Base-by-base conservation (phyloP, 768 basidiomycete genomes). In the Wakefieldia striispora region DNA sequence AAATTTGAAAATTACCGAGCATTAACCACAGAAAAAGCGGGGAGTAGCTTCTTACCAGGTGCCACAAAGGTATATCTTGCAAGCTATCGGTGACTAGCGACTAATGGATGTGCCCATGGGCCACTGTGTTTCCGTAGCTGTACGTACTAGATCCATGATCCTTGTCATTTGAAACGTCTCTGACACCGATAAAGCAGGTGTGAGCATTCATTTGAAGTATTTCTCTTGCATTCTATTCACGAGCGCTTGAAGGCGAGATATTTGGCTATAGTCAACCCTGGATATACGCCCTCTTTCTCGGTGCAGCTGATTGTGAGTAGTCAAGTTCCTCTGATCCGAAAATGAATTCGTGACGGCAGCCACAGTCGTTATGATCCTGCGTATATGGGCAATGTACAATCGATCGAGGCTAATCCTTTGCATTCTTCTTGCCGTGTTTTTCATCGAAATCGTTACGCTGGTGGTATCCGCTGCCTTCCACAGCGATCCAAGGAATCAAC, bases 151-250 rank as follows among this genome's bases (percentile, higher is more conserved):
- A 7, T 13, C 20, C 19, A 27, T 21, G 6, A 29, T 29, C 10
- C 6, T 29, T 9, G 10, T 9, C 6, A 29, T 29, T 29, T 29
- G 6, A 9, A 9, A 4, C 10, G 7, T 10, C 11, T 9, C 42
- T 50, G 20, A 36, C 13, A 20, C 37, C n/a, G n/a, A 20, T 43
- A 8, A 6, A 39, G 47, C 31, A 47, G 50, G 8, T 52, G 50
- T 52, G 24, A 43, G 50, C 9, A 10, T 10, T 20, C 0, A n/a
- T 14, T 34, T 2, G 17, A 20, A 24, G 10, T 9, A 29, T 19
- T 14, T n/a, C 35, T 5, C 16, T 13, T 7, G 23, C 6, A 23
- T 4, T 6, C 13, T n/a, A 36, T 17, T 42, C 27, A 40, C 13
- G 12, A 24, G 40, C 38, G 3, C 26, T 24, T 17, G 6, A 42